Base-by-base conservation (phyloP, 2,329 filamentous ascomycete genomes). In the Fusarium nanum region DNA sequence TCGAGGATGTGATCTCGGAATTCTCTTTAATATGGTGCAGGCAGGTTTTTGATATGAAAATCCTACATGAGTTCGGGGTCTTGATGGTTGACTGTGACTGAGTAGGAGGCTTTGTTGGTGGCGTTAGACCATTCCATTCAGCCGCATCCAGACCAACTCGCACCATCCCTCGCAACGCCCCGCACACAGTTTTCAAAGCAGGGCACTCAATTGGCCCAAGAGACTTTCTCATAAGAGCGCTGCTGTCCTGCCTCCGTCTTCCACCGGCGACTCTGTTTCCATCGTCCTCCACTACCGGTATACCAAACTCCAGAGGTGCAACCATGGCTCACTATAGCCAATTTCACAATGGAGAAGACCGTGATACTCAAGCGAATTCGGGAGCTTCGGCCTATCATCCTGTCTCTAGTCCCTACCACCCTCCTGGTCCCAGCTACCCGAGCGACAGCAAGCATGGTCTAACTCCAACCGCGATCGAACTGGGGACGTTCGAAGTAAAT, bases 291-390 rank as follows among this genome's bases (percentile, higher is more conserved):
- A 37, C 10, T 3, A 37, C 10, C 3, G 18, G 5, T 1, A 12
- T n/a, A n/a, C 10, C 16, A 4, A 10, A 11, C 5, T 18, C 16
- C 34, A n/a, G 3, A 37, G 10, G 18, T n/a, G 6, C 9, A 13
- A 6, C 30, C 4, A 61, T 61, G 56, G 28, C 45, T 9, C 30
- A 61, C 9, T 61, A 61, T 23, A 60, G 45, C 5, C 56, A 60
- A 22, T 13, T 52, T 8, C 45, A 20, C 7, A 28, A 52, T 6
- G 7, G 30, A 2, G n/a, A 52, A 1, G 34, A 60, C 4, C 16
- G 27, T 10, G 14, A n/a, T 7, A 0, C 25, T 4, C 7, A 40
- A 4, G 2, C 7, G 6, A 34, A 14, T 22, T 6, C 28, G 16
- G 27, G 27, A 1, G 3, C n/a, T 12, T 12, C 37, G 4, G n/a